Evolutionary conservation across 2,329 filamentous ascomycete species (phyloP).

Genomic region (Xylariaceae sp.): DNA sequence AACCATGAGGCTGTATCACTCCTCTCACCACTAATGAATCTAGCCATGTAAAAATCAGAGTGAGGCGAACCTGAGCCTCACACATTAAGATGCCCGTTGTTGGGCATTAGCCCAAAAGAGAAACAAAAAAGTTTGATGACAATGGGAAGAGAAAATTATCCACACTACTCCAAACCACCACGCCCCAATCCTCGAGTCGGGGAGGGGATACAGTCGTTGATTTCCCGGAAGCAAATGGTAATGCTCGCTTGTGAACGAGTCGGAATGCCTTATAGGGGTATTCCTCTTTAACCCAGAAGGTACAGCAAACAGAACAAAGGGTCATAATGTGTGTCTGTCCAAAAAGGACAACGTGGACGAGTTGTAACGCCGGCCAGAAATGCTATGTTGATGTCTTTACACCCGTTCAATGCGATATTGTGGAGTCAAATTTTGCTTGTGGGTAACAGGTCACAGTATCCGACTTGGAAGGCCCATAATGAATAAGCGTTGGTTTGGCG

Average conservation of each 20-base stretch:
- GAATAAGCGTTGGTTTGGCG: conserved; percentile 16
- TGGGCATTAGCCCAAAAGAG: too few species aligned
- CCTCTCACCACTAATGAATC: too few species aligned
- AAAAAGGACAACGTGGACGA: conserved; percentile 14
- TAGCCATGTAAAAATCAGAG: too few species aligned
- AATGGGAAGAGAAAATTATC: conserved; percentile 19
- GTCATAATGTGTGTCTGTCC: conserved; percentile 11
- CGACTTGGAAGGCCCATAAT: conserved; percentile 12
- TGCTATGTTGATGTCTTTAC: conserved; percentile 26
- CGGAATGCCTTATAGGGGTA: conserved; percentile 15
- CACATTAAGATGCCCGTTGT: too few species aligned
- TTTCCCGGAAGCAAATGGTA: conserved; percentile 15
- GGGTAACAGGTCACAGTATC: conserved; percentile 11
- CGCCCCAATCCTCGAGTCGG: too few species aligned
- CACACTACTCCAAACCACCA: conserved; percentile 25
- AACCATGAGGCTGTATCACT: too few species aligned
- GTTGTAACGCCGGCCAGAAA: conserved; percentile 28
- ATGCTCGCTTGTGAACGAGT: conserved; percentile 17
- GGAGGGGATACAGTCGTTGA: too few species aligned
- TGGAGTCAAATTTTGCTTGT: conserved; percentile 16
- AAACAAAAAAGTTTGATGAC: conserved; percentile 3
- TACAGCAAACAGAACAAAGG: conserved; percentile 11
- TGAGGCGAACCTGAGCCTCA: too few species aligned
- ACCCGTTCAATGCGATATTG: conserved; percentile 24
- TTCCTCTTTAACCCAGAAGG: conserved; percentile 5